Percentiles rank a stretch among this genome's conserved stretches.
phyloP scores from a whole-genome alignment of 1,284 basidiomycete species.

The Cryptococcus hybrid region DNA sequence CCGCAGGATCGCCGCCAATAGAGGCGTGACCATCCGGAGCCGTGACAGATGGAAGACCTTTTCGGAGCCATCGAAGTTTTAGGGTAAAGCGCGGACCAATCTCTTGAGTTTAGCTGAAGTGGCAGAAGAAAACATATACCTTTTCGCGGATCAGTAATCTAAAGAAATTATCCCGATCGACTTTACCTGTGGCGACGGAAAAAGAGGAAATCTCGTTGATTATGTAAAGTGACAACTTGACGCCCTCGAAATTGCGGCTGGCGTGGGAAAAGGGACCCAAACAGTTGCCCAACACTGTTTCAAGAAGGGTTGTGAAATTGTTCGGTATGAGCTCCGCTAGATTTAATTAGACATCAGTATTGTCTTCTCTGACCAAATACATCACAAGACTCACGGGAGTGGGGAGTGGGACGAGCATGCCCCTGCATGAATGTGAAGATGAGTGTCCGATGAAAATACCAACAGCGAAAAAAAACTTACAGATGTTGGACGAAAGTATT shows the following conservation, averaged over 20 bases:
- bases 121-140: conserved; percentile 87
- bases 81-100: conserved; percentile 97
- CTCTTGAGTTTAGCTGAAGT: conserved; percentile 95
- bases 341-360: background rate
- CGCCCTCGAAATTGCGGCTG: conserved; percentile 94
- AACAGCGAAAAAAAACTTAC: conserved; percentile 57
- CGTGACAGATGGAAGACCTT: conserved; percentile 75
- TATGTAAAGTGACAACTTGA: conserved; percentile 96
- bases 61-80: conserved; percentile 85
- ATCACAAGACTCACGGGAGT: conserved; percentile 58
- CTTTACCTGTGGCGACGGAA: conserved; percentile 84
- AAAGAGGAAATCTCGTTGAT: conserved; percentile 97
- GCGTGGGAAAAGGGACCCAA: conserved; percentile 93
- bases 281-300: conserved; percentile 86
- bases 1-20: conserved; percentile 58
- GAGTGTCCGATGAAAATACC: conserved; percentile 52
- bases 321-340: conserved; percentile 88
- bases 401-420: conserved; percentile 87
- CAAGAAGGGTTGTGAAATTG: conserved; percentile 90
- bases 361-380: no score
- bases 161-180: background rate
- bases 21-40: conserved; percentile 48
- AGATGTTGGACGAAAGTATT: conserved; percentile 79
- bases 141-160: conserved; percentile 33
- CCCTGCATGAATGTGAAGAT: conserved; percentile 56